Evolutionary conservation across 768 basidiomycete species (phyloP), one percentile per base, ranked within the genome.

Genomic region (Sporobolomyces phaffii): DNA sequence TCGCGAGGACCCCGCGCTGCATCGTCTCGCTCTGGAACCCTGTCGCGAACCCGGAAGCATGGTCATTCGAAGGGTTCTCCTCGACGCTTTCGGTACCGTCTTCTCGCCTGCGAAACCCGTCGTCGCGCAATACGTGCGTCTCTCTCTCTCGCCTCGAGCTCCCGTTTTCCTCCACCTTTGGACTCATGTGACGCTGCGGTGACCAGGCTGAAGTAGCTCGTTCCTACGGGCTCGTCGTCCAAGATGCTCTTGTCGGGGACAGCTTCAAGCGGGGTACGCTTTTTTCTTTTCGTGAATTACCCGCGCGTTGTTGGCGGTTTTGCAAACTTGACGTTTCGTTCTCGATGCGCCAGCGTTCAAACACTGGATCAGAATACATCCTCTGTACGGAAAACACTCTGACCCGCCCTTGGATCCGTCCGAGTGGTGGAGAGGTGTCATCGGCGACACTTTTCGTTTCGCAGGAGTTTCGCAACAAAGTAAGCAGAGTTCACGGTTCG

Each of bases 81-180:
- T 71, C n/a, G 69, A 71, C 22, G 69, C 69, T 7, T 71, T 67
- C 48, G 69, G 69, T 3, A 71, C 69, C 8, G 43, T 71, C 38
- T 66, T 71, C 48, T 50, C 47, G 1, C 69, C 69, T 10, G 38
- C 57, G 22, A 20, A 29, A 20, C 69, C 69, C 0, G 65, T 71
- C 8, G 34, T 49, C 20, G 15, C 8, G 2, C 69, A 71, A 48
- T 71, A 71, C 40, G 69, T 70, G 51, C 38, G 69, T 29, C 8
- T 22, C n/a, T 17, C 3, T 45, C 47, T 36, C 24, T 14, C 26
- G 26, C 54, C 24, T 31, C 40, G 24, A 8, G 5, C 2, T 3
- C 26, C 17, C 34, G 26, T 5, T 36, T 5, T 53, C n/a, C 9
- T 20, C 17, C 6, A 5, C 15, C 26, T n/a, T n/a, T n/a, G n/a